A percentile compares a stretch with the other conserved stretches of the same genome.
Conservation (phyloP, 108 stramenopile genomes). For the Cyclotella choctawhatcheeana region DNA sequence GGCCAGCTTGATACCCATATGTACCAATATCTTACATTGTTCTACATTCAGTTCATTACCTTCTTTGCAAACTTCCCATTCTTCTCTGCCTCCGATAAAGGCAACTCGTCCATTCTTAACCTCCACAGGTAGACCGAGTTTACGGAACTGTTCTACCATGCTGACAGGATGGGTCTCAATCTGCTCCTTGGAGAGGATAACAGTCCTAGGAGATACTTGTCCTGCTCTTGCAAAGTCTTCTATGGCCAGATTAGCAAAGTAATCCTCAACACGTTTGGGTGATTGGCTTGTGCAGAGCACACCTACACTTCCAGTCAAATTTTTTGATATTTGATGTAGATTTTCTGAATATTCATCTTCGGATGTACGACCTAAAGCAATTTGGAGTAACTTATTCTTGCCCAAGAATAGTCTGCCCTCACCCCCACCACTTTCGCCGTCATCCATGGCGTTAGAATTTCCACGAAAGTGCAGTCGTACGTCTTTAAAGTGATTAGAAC, state of each 20-base stretch:
- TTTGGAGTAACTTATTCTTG: slow-evolving; percentile 95
- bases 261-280: slow-evolving; percentile 77
- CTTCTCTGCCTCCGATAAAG: slow-evolving; percentile 75
- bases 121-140: slow-evolving; percentile 92
- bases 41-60: slow-evolving; percentile 88
- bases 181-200: slow-evolving; percentile 75
- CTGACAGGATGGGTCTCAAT: slow-evolving; percentile 86
- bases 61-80: slow-evolving; percentile 84
- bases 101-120: slow-evolving; percentile 89
- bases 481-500: slow-evolving; percentile 93
- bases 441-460: slow-evolving; percentile 14
- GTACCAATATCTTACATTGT: slow-evolving; percentile 90
- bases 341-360: slow-evolving; percentile 97
- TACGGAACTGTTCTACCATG: slow-evolving; percentile 95
- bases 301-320: slow-evolving; percentile 86
- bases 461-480: slow-evolving; percentile 88
- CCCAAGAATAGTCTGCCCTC: slow-evolving; percentile 90
- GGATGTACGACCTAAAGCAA: slow-evolving; percentile 86
- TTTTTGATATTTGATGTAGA: slow-evolving; percentile 83
- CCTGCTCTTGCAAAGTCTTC: slow-evolving; percentile 95
- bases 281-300: slow-evolving; percentile 85
- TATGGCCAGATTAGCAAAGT: slow-evolving; percentile 79
- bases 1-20: slow-evolving; percentile 85
- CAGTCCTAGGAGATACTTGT: slow-evolving; percentile 66
- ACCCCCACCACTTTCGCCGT: not conserved